Base-by-base conservation (phyloP, 106 monocot genomes). In the Allium cepa region DNA sequence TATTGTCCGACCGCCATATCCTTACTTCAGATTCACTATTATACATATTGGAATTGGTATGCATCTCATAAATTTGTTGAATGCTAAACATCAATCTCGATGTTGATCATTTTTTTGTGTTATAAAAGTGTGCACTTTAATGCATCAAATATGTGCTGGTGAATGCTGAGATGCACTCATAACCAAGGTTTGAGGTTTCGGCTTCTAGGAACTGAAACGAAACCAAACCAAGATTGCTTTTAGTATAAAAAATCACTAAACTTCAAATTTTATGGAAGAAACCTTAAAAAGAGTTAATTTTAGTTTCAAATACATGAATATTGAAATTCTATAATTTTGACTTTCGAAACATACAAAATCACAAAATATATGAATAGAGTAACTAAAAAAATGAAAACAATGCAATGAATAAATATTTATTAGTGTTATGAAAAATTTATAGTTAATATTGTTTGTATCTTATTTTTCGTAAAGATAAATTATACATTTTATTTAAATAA, bases 11-110 rank as follows among this genome's bases (percentile, higher is more conserved):
- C 91, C 96, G 1, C 96, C 96, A 56, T 81, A 92, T 68, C 91
- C 96, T 26, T 96, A 88, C 60, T 96, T 96, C 84, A 96, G 86
- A 76, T 96, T 96, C 69, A 96, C 91, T 60, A 79, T 96, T 71
- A 73, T 96, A 70, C 91, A 91, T 60, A 92, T 96, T 70, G 91
- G 91, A 71, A 96, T 88, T 56, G 91, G 96, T 91, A 78, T 63
- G 79, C 62, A 62, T 45, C 28, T 26, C 11, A 10, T 36, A 11
- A 46, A 45, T 59, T 59, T 18, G 59, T 16, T 59, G 18, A 17
- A 17, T 59, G 59, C 18, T 18, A 59, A 4, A 9, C 18, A 59
- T 59, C 59, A 36, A 36, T 17, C 59, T 22, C 22, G 3, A 59
- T 17, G 2, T 9, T 59, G 18, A 7, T 59, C 18, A 59, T 2